Evolutionary conservation across 1,284 basidiomycete species (phyloP).

Genomic region (Ustilago esculenta): DNA sequence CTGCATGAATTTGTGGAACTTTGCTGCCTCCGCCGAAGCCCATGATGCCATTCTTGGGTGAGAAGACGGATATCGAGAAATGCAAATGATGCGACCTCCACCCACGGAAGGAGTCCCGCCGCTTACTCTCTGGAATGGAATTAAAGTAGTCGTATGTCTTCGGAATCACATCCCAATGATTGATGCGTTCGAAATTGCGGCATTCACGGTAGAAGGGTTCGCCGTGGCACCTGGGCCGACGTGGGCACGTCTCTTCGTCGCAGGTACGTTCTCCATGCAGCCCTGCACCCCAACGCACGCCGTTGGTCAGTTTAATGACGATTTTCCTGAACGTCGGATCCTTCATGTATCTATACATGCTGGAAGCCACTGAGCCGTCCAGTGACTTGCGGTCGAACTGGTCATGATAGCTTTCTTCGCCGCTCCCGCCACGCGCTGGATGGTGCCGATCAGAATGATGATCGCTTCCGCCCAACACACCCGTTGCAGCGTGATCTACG

Average conservation of each 20-base stretch:
- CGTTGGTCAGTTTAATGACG: slow-evolving; percentile 77
- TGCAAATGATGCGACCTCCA: slow-evolving; percentile 96
- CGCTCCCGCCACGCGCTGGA: slow-evolving; percentile 10
- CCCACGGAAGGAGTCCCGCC: slow-evolving; percentile 80
- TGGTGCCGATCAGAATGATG: slow-evolving; percentile 2
- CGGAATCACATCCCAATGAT: slow-evolving; percentile 82
- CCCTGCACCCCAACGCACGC: slow-evolving; percentile 90
- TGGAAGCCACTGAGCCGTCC: slow-evolving; percentile 25
- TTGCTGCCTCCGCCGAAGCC: slow-evolving; percentile 40
- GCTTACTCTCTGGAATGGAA: slow-evolving; percentile 52
- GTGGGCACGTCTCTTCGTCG: slow-evolving; percentile 74
- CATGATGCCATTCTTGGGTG: slow-evolving; percentile 67
- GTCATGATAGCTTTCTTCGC: slow-evolving; percentile 29
- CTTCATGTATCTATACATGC: slow-evolving; percentile 51
- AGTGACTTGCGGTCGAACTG: slow-evolving; percentile 32
- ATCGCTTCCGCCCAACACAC: slow-evolving; percentile 41
- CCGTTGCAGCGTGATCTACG: slow-evolving; percentile 70
- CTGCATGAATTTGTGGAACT: slow-evolving; percentile 9
- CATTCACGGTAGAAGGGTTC: slow-evolving; percentile 79
- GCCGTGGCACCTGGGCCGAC: slow-evolving; percentile 72
- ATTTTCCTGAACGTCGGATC: slow-evolving; percentile 58
- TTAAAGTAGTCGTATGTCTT: slow-evolving; percentile 71
- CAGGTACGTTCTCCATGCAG: slow-evolving; percentile 87
- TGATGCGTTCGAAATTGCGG: slow-evolving; percentile 81
- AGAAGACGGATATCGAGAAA: slow-evolving; percentile 85